Evolutionary conservation across 805 yeast species (phyloP), one percentile per base, ranked within the genome.

Genomic region (Wickerhamomyces strasburgensis): DNA sequence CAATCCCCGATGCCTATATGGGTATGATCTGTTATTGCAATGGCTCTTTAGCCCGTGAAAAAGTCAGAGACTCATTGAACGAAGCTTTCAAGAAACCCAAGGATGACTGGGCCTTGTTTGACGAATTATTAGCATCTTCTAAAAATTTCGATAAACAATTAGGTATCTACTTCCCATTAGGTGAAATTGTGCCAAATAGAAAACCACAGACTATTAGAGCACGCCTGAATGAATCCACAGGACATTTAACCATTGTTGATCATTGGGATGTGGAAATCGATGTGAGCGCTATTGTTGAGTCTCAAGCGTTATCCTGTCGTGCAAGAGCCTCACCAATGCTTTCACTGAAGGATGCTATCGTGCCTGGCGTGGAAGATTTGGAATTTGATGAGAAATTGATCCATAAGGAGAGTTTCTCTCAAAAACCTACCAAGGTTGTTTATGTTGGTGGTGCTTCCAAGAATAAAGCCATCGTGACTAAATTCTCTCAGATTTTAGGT

Each of bases 1-100:
- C 94, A 0, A 73, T 84, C 43, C 73, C 75, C 1, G 70, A 69
- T 26, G 78, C 81, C 26, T 88, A 78, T 57, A 89, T 88, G 96
- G 95, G 94, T 16, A 88, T 88, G 97, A 75, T 89, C 37, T 88
- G 97, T 57, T 88, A 88, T 58, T 84, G 94, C 54, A 88, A 88
- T 57, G 96, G 97, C 0, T 74, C 96, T 0, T 63, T 88, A 33
- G 95, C 96, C 0, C 68, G 97, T 46, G 96, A 88, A 51, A 68
- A 70, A 39, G 68, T 87, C 9, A 68, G 93, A 34, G 81, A 87
- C 57, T 65, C 62, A 17, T 43, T 86, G 21, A 83, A 82, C 51
- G 58, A 60, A 27, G 65, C 70, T 47, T 61, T 64, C 38, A 50
- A 54, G 27, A 49, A 40, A 19, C 39, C 46, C 36, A 2, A 42